phyloP scores from a whole-genome alignment of 352 stramenopile species.

The Globisporangium nunn region DNA sequence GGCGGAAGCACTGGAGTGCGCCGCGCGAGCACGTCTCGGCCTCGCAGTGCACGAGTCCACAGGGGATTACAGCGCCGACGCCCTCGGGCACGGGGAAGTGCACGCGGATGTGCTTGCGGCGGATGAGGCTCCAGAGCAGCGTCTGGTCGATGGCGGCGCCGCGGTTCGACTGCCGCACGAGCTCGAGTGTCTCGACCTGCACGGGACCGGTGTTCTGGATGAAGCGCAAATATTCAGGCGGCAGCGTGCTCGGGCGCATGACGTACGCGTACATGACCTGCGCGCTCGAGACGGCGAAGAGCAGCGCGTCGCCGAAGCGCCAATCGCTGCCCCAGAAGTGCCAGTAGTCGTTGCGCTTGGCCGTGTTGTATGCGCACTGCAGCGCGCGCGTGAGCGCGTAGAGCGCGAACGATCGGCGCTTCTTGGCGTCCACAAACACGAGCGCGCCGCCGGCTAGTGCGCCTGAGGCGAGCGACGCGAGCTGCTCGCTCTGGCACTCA shows the following conservation, averaged over 20 bases:
- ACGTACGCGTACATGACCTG: conserved; percentile 87
- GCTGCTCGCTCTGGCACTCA: conserved; percentile 27
- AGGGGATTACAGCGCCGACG: conserved; percentile 34
- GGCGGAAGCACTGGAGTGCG: conserved; percentile 42
- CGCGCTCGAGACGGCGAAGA: conserved; percentile 71
- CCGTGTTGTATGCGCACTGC: conserved; percentile 83
- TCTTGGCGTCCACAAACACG: conserved; percentile 57
- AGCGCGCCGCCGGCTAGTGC: conserved; percentile 55
- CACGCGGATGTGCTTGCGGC: conserved; percentile 23
- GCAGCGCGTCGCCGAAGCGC: conserved; percentile 67
- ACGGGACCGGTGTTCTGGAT: conserved; percentile 71
- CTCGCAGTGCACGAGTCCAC: conserved; percentile 53
- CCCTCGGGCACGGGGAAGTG: conserved; percentile 24
- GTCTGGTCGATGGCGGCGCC: conserved; percentile 28
- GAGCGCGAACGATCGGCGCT: conserved; percentile 67
- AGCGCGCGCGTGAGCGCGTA: conserved; percentile 79
- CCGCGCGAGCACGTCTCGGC: conserved; percentile 40
- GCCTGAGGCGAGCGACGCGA: conserved; percentile 47
- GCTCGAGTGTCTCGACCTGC: conserved; percentile 47
- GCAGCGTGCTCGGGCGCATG: conserved; percentile 63
- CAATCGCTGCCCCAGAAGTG: conserved; percentile 87
- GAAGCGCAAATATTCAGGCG: conserved; percentile 77
- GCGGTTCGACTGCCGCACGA: conserved; percentile 60
- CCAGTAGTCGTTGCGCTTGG: conserved; percentile 68
- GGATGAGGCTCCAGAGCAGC: conserved; percentile 38